A percentile compares a stretch with the other conserved stretches of the same genome.
phyloP scores from a whole-genome alignment of 1,139 yeast genomes.

The Suhomyces taliae region DNA sequence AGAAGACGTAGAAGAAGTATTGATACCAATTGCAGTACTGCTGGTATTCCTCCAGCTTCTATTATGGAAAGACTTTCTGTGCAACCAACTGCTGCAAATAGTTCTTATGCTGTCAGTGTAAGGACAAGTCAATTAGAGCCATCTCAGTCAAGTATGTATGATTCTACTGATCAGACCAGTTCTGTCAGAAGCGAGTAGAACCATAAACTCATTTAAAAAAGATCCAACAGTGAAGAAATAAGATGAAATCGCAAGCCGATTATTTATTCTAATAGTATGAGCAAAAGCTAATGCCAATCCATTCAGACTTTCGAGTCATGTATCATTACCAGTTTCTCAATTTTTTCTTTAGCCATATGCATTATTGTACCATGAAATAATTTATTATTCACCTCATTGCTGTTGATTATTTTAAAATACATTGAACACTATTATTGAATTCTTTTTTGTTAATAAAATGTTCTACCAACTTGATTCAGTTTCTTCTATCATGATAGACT shows the following conservation, averaged over 20 bases:
- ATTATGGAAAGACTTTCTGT: slow-evolving; percentile 52
- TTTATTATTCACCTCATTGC: too few relatives aligned
- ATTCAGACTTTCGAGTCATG: too few relatives aligned
- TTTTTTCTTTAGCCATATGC: too few relatives aligned
- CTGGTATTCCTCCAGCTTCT: slow-evolving; percentile 67
- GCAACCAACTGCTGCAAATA: slow-evolving; percentile 31
- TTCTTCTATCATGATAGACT: too few relatives aligned
- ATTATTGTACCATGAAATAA: too few relatives aligned
- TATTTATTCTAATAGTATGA: too few relatives aligned
- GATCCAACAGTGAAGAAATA: background rate
- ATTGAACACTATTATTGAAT: too few relatives aligned
- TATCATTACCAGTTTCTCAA: too few relatives aligned
- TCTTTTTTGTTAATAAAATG: too few relatives aligned
- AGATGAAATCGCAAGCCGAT: background rate
- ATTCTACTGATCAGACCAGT: slow-evolving; percentile 20
- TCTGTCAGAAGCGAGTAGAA: slow-evolving; percentile 13
- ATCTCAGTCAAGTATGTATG: slow-evolving; percentile 18
- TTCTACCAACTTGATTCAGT: too few relatives aligned
- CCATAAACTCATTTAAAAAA: background rate
- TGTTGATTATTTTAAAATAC: too few relatives aligned
- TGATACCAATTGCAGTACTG: slow-evolving; percentile 59
- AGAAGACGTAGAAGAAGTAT: slow-evolving; percentile 51
- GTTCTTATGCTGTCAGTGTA: slow-evolving; percentile 30
- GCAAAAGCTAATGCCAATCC: too few relatives aligned
- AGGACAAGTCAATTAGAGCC: slow-evolving; percentile 24